These are phyloP conservation scores for Bocquillonia castaneifolia DNA, from an alignment of 441 rosid genomes.

Conservation along the genomic window DNA sequence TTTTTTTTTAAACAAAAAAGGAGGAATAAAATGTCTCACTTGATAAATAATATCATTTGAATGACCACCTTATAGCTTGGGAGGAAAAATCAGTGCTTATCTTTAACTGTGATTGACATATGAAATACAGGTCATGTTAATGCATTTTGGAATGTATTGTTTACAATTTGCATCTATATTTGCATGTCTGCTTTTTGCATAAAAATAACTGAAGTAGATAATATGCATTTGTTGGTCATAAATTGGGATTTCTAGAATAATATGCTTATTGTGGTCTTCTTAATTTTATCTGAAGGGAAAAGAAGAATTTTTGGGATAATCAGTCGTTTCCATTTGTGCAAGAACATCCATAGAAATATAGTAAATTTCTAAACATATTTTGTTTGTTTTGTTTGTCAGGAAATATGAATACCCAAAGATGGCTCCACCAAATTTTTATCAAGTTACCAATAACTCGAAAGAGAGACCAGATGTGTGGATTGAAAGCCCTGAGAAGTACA, in stretches of 20 bases:
- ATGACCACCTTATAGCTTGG: not conserved
- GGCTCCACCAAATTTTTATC: slow-evolving; percentile 80
- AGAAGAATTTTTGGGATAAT: not conserved
- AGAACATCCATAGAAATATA: not conserved
- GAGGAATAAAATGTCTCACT: not conserved
- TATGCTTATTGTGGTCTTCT: not conserved
- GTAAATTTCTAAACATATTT: not conserved
- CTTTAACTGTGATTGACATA: not conserved
- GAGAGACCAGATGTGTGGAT: slow-evolving; percentile 99
- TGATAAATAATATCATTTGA: not conserved
- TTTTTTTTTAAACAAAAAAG: not conserved
- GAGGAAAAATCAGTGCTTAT: not conserved
- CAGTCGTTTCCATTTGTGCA: not conserved
- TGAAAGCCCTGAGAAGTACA: slow-evolving; percentile 94
- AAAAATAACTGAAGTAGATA: not conserved
- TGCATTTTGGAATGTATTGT: not conserved
- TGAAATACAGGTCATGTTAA: not conserved
- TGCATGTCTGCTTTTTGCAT: not conserved
- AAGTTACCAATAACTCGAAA: slow-evolving; percentile 78
- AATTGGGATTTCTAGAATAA: not conserved
- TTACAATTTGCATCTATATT: not conserved
- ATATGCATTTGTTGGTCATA: not conserved
- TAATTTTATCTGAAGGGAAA: not conserved
- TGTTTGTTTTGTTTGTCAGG: slow-evolving; percentile 40
- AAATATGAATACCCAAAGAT: slow-evolving; percentile 83